Base-by-base conservation (phyloP, 345 rosid genomes). In the Pistacia atlantica region DNA sequence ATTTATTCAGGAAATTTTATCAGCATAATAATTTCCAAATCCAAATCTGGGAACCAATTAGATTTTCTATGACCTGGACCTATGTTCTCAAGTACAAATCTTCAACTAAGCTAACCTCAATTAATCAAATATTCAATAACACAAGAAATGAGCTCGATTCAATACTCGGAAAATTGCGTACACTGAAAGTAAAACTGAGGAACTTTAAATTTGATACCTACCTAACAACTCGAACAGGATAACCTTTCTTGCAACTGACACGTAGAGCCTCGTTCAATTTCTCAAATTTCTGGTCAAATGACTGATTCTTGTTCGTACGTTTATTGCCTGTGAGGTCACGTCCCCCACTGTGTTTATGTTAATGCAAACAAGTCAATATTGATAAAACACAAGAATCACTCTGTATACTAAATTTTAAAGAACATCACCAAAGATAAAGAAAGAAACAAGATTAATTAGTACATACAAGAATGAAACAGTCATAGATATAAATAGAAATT, bases 161-260 rank as follows among this genome's bases (percentile, higher is more conserved):
- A 62, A 62, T 62, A 16, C 38, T 62, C 17, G 2, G 9, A 42
- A 5, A 42, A 9, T 42, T 42, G 46, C 9, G 1, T 42, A 42
- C 46, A 42, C 46, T 42, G 46, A 42, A 5, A 42, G 46, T 6
- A 42, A 42, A 42, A 8, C 1, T 7, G 52, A 65, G 49, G 46
- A 18, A 28, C 11, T 37, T 59, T 74, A 59, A 51, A 37, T 20
- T 25, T 49, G 12, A n/a, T 49, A 78, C 77, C 77, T 75, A 79
- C 93, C 93, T 84, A 17, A 87, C 87, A 12, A 91, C 96, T 49
- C 92, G 85, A 42, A 91, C 92, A 12, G 96, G 92, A 75, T 89
- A 87, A 33, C 96, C 93, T 65, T 80, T 85, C 61, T 45, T 81
- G 80, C 93, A 91, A 66, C 96, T 91, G 49, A 91, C 61, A 72